Evolutionary conservation across 805 yeast species (phyloP).

Genomic region (Candida vaughaniae): DNA sequence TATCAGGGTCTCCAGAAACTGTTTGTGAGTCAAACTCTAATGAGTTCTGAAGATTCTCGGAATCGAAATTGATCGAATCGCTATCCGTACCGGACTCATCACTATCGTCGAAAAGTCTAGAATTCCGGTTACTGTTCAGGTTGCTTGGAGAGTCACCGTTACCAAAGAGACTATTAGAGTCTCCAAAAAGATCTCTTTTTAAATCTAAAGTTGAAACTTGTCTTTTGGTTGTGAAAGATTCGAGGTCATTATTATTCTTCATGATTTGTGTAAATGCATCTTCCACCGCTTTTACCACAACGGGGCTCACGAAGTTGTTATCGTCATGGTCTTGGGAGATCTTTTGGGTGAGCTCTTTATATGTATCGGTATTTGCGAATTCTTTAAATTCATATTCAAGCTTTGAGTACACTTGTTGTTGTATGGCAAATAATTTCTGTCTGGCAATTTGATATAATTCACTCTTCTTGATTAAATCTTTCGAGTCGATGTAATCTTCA

Average conservation of each 20-base stretch:
- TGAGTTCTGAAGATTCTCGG: constrained; percentile 18
- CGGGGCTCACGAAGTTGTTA: constrained; percentile 15
- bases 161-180: constrained; percentile 10
- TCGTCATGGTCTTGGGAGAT: constrained; percentile 17
- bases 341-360: constrained; percentile 5
- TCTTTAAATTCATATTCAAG: constrained; percentile 41
- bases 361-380: constrained; percentile 8
- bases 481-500: constrained; percentile 17
- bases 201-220: background rate
- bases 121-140: constrained; percentile 16
- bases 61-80: constrained; percentile 27
- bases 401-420: constrained; percentile 48
- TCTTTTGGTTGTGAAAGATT: constrained; percentile 4
- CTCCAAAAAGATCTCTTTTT: constrained; percentile 29
- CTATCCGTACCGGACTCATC: constrained; percentile 34
- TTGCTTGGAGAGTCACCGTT: background rate
- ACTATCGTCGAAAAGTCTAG: constrained; percentile 37
- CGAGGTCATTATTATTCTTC: constrained; percentile 16
- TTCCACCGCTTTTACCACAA: constrained; percentile 60
- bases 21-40: constrained; percentile 13
- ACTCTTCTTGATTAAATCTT: constrained; percentile 11
- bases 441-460: constrained; percentile 53
- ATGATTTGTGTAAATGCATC: constrained; percentile 64
- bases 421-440: constrained; percentile 57
- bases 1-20: background rate